Evolutionary conservation across 805 yeast genomes (phyloP), one percentile per base, ranked within the genome.

Genomic region (Wickerhamiella qilinensis): DNA sequence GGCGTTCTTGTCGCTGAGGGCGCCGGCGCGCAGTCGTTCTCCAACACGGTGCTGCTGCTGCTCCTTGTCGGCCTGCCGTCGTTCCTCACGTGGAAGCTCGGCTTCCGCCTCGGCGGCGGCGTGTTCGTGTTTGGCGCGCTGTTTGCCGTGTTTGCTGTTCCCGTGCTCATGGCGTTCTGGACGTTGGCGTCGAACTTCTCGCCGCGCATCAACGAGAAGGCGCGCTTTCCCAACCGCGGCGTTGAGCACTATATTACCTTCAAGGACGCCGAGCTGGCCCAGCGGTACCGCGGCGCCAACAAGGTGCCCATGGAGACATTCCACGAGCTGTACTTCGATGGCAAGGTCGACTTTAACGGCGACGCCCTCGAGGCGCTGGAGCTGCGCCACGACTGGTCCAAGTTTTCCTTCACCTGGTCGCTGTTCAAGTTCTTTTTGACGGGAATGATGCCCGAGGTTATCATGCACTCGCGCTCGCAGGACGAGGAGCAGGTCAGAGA

Each of bases 401-500:
- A 66, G 48, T 84, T 81, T 65, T 60, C 75, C 28, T 84, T 84
- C 67, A 84, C 95, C 33, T 52, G 71, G 43, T 64, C 81, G 24
- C 67, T 84, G 43, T 84, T 75, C 73, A 77, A 69, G 57, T 85
- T 68, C 64, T 85, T 84, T 65, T 60, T 84, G 47, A 69, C 82
- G 37, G 93, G 91, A 35, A 73, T 84, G 80, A 79, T 84, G 47
- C 95, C 95, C 33, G 95, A 84, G 63, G 93, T 84, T 41, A 78
- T 84, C 51, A 58, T 84, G 75, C 95, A 84, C 65, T 77, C 93
- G 47, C 75, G 83, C 57, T 79, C 93, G 17, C 95, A 84, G 65
- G 95, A 85, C 58, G 95, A 84, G 65, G 95, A 84, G 63, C 95
- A 84, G 63, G 95, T 84, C 41, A 75, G 94, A 61, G 94, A 80